Evolutionary conservation across 257 asterid species (phyloP).

Genomic region (Nicotiana tomentosiformis): DNA sequence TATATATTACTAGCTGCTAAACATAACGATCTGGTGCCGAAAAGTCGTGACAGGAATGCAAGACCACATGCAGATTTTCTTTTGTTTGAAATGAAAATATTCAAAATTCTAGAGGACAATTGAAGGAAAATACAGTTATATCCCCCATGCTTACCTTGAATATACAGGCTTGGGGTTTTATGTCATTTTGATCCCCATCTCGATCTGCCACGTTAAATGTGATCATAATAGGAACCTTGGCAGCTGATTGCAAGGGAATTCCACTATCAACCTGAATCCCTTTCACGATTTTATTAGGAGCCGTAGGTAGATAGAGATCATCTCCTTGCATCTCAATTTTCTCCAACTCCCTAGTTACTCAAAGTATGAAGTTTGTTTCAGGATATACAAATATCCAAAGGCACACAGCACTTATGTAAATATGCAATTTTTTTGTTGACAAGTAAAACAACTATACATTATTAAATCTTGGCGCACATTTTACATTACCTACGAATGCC

Average conservation of each 20-base stretch:
- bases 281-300: conserved; percentile 74
- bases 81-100: not conserved
- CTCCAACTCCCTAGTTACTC: conserved; percentile 73
- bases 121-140: not conserved
- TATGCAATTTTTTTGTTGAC: not conserved
- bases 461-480: conserved; percentile 13
- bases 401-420: not conserved
- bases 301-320: conserved; percentile 96
- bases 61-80: not conserved
- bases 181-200: conserved; percentile 66
- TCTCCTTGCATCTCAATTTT: conserved; percentile 83
- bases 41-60: not conserved
- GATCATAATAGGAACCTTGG: conserved; percentile 98
- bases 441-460: not conserved
- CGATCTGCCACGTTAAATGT: conserved; percentile 90
- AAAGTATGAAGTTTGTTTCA: conserved; percentile 1
- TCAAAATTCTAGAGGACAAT: not conserved
- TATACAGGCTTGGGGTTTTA: conserved; percentile 97
- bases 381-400: not conserved
- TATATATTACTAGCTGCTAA: not conserved
- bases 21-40: not conserved
- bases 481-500: conserved; percentile 79
- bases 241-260: conserved; percentile 97
- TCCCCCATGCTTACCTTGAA: conserved; percentile 59
- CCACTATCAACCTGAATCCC: conserved; percentile 96